Evolutionary conservation across 805 yeast species (phyloP), one percentile per base, ranked within the genome.

Genomic region (Candida mattraensis): DNA sequence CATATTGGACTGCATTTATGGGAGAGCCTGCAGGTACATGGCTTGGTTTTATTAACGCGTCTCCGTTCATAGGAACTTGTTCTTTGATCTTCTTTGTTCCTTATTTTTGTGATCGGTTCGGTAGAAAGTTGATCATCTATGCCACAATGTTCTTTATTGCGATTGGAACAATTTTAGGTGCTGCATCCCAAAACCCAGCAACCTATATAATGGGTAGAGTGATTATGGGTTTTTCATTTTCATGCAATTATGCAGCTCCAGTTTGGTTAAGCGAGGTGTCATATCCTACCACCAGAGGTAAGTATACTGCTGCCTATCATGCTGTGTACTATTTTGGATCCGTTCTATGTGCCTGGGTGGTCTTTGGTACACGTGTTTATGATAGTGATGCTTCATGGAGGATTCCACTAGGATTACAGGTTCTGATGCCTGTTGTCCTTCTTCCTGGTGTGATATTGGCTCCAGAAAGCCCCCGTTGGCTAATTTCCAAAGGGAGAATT

Each of bases 261-360:
- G 24, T 37, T 14, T 37, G 23, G 15, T n/a, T 41, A 16, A 33
- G 29, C 37, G 72, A 67, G 38, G 39, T 66, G 13, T 51, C 69
- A 3, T 66, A 40, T 44, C 70, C 71, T 7, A 44, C 51, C 7
- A 54, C 55, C 36, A 48, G 63, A 44, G 49, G 49, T 12, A 42
- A 39, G 24, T 45, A 50, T 22, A 52, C 63, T 26, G 54, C 63
- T 18, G 54, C 54, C 23, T 66, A 63, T 50, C 65, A 66, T 39
- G 51, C 61, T 15, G 60, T 65, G 39, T 66, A 67, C 66, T 63
- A 64, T 36, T 49, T 66, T 24, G 72, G 70, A 8, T 67, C 70
- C n/a, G 40, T 62, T 24, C 45, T 66, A 27, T 67, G 67, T 7
- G 67, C 71, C 11, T 64, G 69, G 69, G 60, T 62, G 25, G 61